Evolutionary conservation across 352 stramenopile species (phyloP).

Genomic region (Hyaloperonospora brassicae): DNA sequence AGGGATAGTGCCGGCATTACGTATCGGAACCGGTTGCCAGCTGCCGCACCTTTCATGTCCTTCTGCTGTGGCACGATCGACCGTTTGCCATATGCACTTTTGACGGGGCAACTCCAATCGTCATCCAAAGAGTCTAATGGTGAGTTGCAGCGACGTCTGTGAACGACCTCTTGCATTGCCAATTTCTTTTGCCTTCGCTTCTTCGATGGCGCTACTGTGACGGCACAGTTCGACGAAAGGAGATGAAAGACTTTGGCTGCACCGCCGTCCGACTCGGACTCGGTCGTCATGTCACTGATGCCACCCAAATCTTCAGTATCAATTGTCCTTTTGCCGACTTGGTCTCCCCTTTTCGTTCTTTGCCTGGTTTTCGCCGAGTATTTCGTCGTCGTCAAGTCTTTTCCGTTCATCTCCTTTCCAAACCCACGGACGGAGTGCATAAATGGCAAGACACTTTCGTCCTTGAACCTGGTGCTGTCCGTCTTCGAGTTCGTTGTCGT

Average conservation of each 20-base stretch:
- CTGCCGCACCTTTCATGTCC: conserved; percentile 3
- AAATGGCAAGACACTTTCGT: conserved; percentile 1
- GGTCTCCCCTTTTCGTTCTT: neutral
- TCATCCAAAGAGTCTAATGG: conserved; percentile 16
- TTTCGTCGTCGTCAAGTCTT: conserved; percentile 5
- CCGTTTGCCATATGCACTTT: conserved; percentile 3
- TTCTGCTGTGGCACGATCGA: conserved; percentile 13
- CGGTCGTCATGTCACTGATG: conserved; percentile 22
- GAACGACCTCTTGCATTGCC: conserved; percentile 1
- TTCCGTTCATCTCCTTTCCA: conserved; percentile 4
- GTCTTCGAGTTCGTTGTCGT: conserved; percentile 10
- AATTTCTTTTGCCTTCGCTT: conserved; percentile 13
- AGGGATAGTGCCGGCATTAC: conserved; percentile 9
- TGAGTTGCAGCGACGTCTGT: conserved; percentile 7
- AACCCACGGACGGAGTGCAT: conserved; percentile 1
- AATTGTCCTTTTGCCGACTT: neutral
- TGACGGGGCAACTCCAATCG: conserved; percentile 7
- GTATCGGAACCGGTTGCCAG: conserved; percentile 8
- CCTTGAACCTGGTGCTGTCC: conserved; percentile 13
- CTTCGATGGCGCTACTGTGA: conserved; percentile 4
- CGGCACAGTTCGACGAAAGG: conserved; percentile 6
- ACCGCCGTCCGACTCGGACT: conserved; percentile 27
- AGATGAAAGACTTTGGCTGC: conserved; percentile 13
- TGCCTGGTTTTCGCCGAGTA: neutral
- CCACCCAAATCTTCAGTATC: conserved; percentile 3